phyloP scores from a whole-genome alignment of 2,329 filamentous ascomycete genomes.

The Raffaelea albimanens region DNA sequence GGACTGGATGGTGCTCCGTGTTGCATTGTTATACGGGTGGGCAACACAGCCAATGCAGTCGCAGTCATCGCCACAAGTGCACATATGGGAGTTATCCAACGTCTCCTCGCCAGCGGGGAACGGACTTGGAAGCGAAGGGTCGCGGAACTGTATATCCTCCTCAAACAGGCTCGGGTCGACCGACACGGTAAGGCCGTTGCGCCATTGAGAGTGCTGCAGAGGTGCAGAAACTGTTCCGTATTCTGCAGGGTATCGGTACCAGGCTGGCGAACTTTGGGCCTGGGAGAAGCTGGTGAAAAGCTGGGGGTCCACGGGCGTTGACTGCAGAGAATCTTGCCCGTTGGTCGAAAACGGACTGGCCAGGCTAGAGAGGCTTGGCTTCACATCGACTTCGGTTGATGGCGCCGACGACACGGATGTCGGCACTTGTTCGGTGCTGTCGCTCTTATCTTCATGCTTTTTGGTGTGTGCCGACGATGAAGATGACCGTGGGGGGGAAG shows the following conservation, averaged over 20 bases:
- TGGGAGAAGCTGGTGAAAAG: not conserved
- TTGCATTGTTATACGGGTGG: conserved; percentile 16
- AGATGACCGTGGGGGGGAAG: conserved; percentile 4
- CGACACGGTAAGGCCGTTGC: conserved; percentile 6
- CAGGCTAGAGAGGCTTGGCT: not conserved
- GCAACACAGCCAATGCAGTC: conserved; percentile 15
- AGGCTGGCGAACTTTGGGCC: conserved; percentile 4
- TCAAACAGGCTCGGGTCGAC: not conserved
- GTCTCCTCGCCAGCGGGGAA: not conserved
- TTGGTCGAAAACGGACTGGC: not conserved
- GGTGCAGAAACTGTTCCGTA: conserved; percentile 14
- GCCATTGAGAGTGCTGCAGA: conserved; percentile 15
- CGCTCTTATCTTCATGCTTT: conserved; percentile 4
- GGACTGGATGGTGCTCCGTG: conserved; percentile 13
- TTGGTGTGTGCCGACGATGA: conserved; percentile 5
- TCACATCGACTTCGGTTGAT: not conserved
- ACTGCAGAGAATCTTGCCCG: not conserved
- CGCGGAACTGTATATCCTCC: not conserved
- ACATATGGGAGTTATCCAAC: conserved; percentile 8
- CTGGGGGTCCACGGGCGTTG: not conserved
- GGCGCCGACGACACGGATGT: conserved; percentile 1
- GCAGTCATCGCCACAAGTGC: conserved; percentile 15
- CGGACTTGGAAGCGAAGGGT: not conserved
- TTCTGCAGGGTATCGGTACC: conserved; percentile 12
- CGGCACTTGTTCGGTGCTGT: not conserved